Base-by-base conservation (phyloP, 1,139 yeast genomes). In the Debaryomyces coudertii region DNA sequence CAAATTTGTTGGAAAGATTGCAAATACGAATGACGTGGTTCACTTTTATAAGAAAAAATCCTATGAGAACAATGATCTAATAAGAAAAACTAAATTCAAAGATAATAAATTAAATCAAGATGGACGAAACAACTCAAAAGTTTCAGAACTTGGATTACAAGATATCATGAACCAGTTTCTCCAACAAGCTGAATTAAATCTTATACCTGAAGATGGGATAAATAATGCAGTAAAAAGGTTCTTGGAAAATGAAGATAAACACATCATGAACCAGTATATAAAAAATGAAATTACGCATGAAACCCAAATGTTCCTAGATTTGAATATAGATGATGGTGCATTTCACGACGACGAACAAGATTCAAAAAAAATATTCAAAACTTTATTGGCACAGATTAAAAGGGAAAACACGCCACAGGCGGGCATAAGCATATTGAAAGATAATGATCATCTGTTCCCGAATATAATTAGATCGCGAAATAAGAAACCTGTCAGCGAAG, bases 1-100 rank as follows among this genome's bases (percentile, higher is more conserved):
- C 58, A 71, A 89, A 55, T 95, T 92, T 72, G 96, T 89, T 5
- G 97, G 97, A 0, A 77, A 76, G 51, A 95, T 93, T 3, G 99
- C 99, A 9, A 93, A 93, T 61, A 82, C 86, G 8, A 86, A 88
- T 57, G 96, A 92, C 56, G 89, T 92, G 7, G 81, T 93, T 2
- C 85, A 82, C 42, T 87, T 87, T 58, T 81, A 82, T 57, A 80
- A 84, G 59, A 77, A 71, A 56, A 71, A 54, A 63, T 54, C 51
- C 22, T 56, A 45, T 7, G 48, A 48, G 18, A 40, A 37, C 4
- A 25, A 37, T 14, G 25, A 36, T 12, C 16, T 45, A 23, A 44
- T 58, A 12, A 56, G 57, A 47, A 57, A 53, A 51, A 48, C 66
- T 14, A 59, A 57, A 48, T 58, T 61, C 50, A 53, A 58, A 42